Conservation (phyloP, 2,329 filamentous ascomycete genomes). For the Fusarium humuli region DNA sequence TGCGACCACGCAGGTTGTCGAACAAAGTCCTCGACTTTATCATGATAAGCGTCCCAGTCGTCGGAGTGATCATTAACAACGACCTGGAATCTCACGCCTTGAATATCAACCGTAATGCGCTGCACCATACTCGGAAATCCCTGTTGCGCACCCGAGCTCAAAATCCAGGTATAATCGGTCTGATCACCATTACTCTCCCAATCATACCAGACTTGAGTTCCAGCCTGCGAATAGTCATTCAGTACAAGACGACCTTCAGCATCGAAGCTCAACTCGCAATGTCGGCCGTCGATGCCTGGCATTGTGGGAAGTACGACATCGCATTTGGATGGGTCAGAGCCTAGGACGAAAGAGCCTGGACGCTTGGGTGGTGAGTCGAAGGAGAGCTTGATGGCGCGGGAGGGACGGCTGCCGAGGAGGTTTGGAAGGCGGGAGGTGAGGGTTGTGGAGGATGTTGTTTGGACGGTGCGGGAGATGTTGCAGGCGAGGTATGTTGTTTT, state of each 20-base stretch:
- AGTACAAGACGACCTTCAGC: constrained; percentile 53
- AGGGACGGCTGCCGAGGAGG: constrained; percentile 43
- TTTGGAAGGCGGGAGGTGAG: constrained; percentile 49
- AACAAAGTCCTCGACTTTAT: constrained; percentile 52
- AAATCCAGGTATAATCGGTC: constrained; percentile 52
- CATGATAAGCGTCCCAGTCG: constrained; percentile 50
- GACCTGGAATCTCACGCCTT: constrained; percentile 55
- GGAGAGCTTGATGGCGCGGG: constrained; percentile 51
- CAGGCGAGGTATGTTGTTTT: constrained; percentile 49
- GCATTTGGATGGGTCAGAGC: constrained; percentile 52
- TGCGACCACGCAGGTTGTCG: constrained; percentile 46
- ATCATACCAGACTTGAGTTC: constrained; percentile 58
- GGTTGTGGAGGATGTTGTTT: constrained; percentile 40
- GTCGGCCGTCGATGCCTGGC: constrained; percentile 51
- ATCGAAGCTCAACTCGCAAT: constrained; percentile 56
- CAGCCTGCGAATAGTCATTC: constrained; percentile 53
- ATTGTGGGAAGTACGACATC: constrained; percentile 54
- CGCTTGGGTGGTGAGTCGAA: constrained; percentile 51
- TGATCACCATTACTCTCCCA: constrained; percentile 55
- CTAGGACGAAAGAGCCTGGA: constrained; percentile 54
- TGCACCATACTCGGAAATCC: constrained; percentile 52
- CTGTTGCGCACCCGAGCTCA: constrained; percentile 49
- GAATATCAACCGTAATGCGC: constrained; percentile 55
- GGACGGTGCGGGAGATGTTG: constrained; percentile 48
- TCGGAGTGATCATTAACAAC: constrained; percentile 53